These are phyloP conservation scores for Termitomyces sp. DNA, from an alignment of 768 basidiomycete species.

Conservation along the genomic window DNA sequence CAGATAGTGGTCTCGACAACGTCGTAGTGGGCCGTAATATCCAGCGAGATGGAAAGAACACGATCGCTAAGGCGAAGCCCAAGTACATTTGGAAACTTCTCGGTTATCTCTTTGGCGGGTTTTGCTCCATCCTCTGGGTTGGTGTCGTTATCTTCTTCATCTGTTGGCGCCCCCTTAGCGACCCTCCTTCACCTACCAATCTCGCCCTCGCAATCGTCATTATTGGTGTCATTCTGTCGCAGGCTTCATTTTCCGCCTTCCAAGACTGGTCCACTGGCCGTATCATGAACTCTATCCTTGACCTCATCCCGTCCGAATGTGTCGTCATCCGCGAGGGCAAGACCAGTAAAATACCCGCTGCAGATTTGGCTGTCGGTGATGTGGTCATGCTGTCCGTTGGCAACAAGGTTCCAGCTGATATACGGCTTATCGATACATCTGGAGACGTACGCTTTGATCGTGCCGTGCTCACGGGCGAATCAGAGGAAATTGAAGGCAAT, in stretches of 20 bases:
- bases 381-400: conserved; percentile 10
- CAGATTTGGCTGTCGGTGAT: conserved; percentile 12
- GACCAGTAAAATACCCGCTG: conserved; percentile 5
- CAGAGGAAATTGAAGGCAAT: conserved; percentile 37
- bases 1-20: conserved; percentile 6
- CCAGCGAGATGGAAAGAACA: conserved; percentile 10
- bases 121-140: conserved; percentile 10
- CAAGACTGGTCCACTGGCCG: conserved; percentile 10
- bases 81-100: conserved; percentile 8
- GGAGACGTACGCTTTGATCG: conserved; percentile 47
- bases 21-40: conserved; percentile 1
- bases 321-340: conserved; percentile 7
- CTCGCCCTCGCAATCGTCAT: conserved; percentile 11
- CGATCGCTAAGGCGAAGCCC: neutral
- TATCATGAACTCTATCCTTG: conserved; percentile 13
- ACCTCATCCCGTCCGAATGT: conserved; percentile 10
- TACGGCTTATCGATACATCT: conserved; percentile 46
- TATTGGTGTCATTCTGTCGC: conserved; percentile 5
- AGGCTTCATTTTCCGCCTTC: conserved; percentile 8
- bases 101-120: conserved; percentile 8
- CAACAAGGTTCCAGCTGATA: conserved; percentile 26
- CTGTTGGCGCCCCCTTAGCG: conserved; percentile 8
- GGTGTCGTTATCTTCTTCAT: conserved; percentile 10
- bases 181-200: conserved; percentile 8
- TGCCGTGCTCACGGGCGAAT: conserved; percentile 46